Conservation (phyloP, 495 filamentous ascomycete species). For the Corynascus novoguineensis region DNA sequence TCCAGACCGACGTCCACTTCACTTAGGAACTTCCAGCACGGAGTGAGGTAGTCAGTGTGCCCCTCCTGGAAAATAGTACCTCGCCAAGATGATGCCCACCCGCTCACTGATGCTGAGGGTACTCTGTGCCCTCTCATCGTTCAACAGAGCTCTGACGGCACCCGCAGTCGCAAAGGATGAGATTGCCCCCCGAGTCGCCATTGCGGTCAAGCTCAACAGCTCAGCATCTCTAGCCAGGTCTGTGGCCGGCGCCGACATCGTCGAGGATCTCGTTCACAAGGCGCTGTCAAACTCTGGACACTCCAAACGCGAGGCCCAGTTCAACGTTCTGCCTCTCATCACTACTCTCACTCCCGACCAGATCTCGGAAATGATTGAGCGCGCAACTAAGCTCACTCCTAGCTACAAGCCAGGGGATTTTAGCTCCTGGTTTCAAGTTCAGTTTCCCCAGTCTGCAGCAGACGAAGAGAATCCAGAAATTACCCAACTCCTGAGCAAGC, state of each 20-base stretch:
- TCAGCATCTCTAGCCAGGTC: not conserved
- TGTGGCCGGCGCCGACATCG: not conserved
- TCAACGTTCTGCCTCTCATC: constrained; percentile 1
- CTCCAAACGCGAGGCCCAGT: not conserved
- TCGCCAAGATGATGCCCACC: not conserved
- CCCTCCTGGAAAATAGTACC: no score
- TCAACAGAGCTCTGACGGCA: not conserved
- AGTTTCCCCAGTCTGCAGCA: not conserved
- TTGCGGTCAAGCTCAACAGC: constrained; percentile 1
- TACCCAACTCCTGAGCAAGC: not conserved
- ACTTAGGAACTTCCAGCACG: no score
- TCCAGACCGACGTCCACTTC: no score
- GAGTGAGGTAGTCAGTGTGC: no score
- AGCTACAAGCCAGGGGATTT: not conserved
- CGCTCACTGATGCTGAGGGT: not conserved
- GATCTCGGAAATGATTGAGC: not conserved
- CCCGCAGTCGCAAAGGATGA: not conserved
- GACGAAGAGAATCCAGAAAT: not conserved
- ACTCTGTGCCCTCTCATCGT: not conserved
- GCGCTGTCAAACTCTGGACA: not conserved
- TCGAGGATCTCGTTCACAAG: not conserved
- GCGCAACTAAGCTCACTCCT: not conserved
- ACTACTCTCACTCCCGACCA: not conserved
- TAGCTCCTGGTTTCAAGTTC: constrained; percentile 1
- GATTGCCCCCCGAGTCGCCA: not conserved